Evolutionary conservation across 768 basidiomycete genomes (phyloP), one percentile per base, ranked within the genome.

Genomic region (Tricholoma flavovirens): DNA sequence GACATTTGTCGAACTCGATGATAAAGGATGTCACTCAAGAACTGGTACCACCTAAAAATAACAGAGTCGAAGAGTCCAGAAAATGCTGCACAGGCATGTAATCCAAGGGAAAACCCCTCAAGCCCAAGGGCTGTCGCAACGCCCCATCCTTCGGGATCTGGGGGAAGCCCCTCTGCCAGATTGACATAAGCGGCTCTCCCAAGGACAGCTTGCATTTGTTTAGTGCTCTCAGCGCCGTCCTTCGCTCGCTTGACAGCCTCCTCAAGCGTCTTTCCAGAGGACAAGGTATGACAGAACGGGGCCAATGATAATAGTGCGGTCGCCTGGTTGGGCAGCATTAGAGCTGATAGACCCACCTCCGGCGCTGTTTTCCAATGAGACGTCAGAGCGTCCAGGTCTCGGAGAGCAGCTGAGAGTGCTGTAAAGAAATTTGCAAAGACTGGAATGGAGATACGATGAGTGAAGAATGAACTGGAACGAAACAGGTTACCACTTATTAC

Each of bases 121-220:
- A 77, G 54, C 48, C 79, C 60, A 29, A 71, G n/a, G n/a, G n/a
- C n/a, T n/a, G n/a, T 69, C 15, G 68, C 67, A 26, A 84, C 70
- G 32, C 81, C 81, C 76, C 78, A 81, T 5, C 82, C 81, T 21
- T 81, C 82, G 19, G 82, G 83, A 66, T 83, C 83, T 9, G 81
- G 75, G 5, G 72, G 77, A 15, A 77, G 62, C 19, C 40, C 11
- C 51, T 51, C 70, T 62, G 42, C 68, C 69, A 53, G 67, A 64
- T 24, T 66, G 29, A 80, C 73, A 70, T 84, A 83, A 5, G 73
- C 75, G 3, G 80, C 81, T 45, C 82, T 61, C 5, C 81, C 82
- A 1, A 83, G 68, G 54, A 71, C 72, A 4, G 80, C 72, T 42
- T 68, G 71, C 70, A 81, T 77, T 7, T 72, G 72, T 38, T 71